Base-by-base conservation (phyloP, 1,284 basidiomycete species). In the Leccinum pachyderme region DNA sequence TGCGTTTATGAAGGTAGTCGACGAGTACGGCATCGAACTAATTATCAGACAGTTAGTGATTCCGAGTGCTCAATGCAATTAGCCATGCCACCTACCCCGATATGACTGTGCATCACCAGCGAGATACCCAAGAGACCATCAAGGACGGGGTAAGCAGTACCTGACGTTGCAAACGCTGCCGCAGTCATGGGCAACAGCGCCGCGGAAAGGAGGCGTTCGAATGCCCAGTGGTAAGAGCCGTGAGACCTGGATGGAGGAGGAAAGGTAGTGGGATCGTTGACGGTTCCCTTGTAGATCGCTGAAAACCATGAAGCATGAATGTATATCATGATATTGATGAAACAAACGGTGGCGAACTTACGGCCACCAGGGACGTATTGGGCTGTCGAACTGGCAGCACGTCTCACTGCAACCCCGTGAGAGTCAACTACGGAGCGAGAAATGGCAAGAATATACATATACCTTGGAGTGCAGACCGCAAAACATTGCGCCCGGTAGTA, bases 171-270 rank as follows among this genome's bases (percentile, higher is more conserved):
- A 60, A 90, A 91, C 0, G 92, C 89, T 35, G 88, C 87, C 28
- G 81, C 89, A 18, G 93, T 95, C 65, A 97, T 75, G 27, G 97
- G 97, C 18, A 99, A 82, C 60, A 99, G 85, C 25, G 86, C 78
- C 0, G 91, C 95, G 1, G 91, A 89, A 54, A 98, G 82, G 18
- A 94, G 80, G 53, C 96, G 89, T 75, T 99, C 96, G 69, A 98
- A 98, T 1, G 93, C 87, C 96, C 96, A 99, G 81, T 98, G 96
- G 75, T 98, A 89, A 2, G 93, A 96, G 49, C 97, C 96, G 68
- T 97, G 91, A 3, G 84, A 74, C 69, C 83, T 87, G 58, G 83
- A 89, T 7, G 93, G 84, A 25, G 86, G 72, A 29, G 95, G 95
- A 80, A 94, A 97, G 22, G 86, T 76, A 4, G 91, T 93, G 2